Evolutionary conservation across 23 red algal genomes (phyloP), one percentile per base, ranked within the genome.

Genomic region (Pyropia yezoensis): DNA sequence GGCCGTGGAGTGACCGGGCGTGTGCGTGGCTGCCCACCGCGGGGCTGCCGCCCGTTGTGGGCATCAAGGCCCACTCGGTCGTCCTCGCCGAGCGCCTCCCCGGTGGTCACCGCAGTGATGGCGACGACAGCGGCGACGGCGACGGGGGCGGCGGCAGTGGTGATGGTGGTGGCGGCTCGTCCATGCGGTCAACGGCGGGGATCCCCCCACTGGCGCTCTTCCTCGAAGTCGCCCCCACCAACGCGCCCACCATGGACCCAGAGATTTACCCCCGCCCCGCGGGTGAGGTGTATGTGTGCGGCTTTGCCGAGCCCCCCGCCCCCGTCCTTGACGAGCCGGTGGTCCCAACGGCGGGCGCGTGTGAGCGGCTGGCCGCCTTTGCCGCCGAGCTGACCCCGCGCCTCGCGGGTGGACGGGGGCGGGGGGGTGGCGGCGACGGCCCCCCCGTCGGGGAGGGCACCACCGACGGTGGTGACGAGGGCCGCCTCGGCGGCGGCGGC

Each of bases 201-300:
- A 47, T 47, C 1, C 39, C 39, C 6, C 39, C 39, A 1, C 39
- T 11, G 11, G 39, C 39, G 11, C 39, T 47, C 39, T 47, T 47
- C 39, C 39, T 47, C 39, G 39, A 47, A 13, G 39, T 47, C 39
- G 39, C 39, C 39, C 39, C 39, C 39, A 47, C 39, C 0, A 8
- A 47, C 39, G 39, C 39, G 39, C 39, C 39, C 39, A 8, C 39
- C 39, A 47, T 47, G 16, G 68, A 64, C n/a, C 61, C 62, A 2
- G 83, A 88, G 18, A 65, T 76, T 7, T 88, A 88, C 64, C 83
- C 83, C 13, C 53, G 83, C 20, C 25, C 50, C 19, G 71, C 71
- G 18, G 39, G 66, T 8, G 83, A 88, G 54, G 72, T 79, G 1
- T 88, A 88, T 57, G 15, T 88, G 13, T 78, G 83, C 52, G 59